A percentile compares a stretch with the other conserved stretches of the same genome.
Evolutionary conservation across 805 yeast genomes (phyloP).

Genomic region (Candida dendrica): DNA sequence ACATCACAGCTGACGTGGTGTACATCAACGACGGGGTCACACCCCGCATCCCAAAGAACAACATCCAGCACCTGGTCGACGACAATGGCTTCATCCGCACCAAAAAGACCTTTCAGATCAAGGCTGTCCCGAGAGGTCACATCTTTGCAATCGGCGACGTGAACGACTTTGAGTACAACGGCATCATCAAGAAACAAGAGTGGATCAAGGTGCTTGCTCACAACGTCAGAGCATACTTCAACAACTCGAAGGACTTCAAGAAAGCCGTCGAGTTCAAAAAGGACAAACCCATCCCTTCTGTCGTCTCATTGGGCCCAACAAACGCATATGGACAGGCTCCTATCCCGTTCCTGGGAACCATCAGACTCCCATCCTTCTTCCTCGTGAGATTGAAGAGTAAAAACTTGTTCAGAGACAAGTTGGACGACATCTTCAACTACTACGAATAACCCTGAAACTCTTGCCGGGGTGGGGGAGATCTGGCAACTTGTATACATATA

Average conservation of each 20-base stretch:
- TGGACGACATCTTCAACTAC: background rate
- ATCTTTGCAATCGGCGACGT: constrained; percentile 29
- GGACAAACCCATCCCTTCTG: constrained; percentile 1
- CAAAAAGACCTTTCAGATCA: constrained; percentile 16
- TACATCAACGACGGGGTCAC: constrained; percentile 12
- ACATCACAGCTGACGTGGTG: constrained; percentile 14
- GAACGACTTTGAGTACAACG: constrained; percentile 17
- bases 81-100: constrained; percentile 14
- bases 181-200: constrained; percentile 8
- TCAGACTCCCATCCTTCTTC: constrained; percentile 10
- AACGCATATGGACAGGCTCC: constrained; percentile 21
- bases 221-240: constrained; percentile 11
- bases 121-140: constrained; percentile 11
- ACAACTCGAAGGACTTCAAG: background rate
- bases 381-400: background rate
- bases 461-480: too few species aligned
- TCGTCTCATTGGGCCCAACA: constrained; percentile 19
- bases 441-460: too few species aligned
- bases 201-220: constrained; percentile 10
- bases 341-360: constrained; percentile 15
- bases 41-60: constrained; percentile 16
- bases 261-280: background rate
- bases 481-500: too few species aligned
- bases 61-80: constrained; percentile 6
- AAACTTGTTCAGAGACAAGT: background rate